phyloP scores from a whole-genome alignment of 1,284 basidiomycete species.

The Ustilago trichophora region DNA sequence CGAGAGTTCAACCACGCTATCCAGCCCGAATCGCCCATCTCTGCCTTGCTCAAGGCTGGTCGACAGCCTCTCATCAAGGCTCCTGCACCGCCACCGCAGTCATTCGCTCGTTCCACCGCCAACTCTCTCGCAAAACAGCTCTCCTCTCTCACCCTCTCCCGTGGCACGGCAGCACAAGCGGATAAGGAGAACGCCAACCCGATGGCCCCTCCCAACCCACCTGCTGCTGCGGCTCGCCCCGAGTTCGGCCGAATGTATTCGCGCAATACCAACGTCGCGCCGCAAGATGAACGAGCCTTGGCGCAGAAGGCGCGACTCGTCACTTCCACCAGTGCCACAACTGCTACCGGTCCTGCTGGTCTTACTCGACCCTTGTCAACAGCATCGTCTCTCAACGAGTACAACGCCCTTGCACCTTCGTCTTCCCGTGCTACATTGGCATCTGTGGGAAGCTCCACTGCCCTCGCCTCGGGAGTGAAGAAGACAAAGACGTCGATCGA shows the following conservation, averaged over 20 bases:
- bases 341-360: no score
- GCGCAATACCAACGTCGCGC: constrained; percentile 18
- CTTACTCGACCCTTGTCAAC: no score
- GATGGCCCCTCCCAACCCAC: constrained; percentile 32
- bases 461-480: constrained; percentile 17
- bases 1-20: constrained; percentile 94
- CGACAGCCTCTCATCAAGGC: constrained; percentile 61
- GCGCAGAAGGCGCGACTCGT: constrained; percentile 54
- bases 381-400: no score
- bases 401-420: constrained; percentile 4
- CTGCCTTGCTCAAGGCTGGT: constrained; percentile 76
- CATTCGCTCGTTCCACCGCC: constrained; percentile 19
- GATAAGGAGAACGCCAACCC: constrained; percentile 60
- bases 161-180: neutral
- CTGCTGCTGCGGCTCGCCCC: constrained; percentile 4
- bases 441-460: constrained; percentile 27
- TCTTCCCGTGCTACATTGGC: constrained; percentile 31
- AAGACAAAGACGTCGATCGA: constrained; percentile 49
- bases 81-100: constrained; percentile 26
- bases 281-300: constrained; percentile 15
- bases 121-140: constrained; percentile 44
- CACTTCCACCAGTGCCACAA: neutral
- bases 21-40: constrained; percentile 92
- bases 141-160: constrained; percentile 19
- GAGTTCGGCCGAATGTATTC: constrained; percentile 40